Percentiles rank a stretch among this genome's conserved stretches.
phyloP scores from a whole-genome alignment of 169 alveolate genomes.

The Plasmodium cynomolgi region DNA sequence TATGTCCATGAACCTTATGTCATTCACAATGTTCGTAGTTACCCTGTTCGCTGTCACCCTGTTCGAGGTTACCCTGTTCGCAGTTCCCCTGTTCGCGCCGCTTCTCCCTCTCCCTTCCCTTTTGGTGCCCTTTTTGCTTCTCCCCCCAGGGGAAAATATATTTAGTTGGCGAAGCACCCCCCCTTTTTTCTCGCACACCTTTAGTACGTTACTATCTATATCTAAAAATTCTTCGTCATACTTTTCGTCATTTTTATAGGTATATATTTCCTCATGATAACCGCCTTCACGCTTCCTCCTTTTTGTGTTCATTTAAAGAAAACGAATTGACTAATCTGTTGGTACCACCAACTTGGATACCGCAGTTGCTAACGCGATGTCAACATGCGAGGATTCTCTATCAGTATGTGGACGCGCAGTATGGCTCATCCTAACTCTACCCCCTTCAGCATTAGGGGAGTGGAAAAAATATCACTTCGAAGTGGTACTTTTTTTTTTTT shows the following conservation, averaged over 20 bases:
- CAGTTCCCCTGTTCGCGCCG: not conserved
- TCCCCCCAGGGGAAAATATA: constrained; percentile 1
- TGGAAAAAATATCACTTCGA: not conserved
- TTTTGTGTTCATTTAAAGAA: constrained; percentile 17
- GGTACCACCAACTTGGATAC: not conserved
- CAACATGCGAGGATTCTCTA: not conserved
- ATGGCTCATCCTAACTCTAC: not conserved
- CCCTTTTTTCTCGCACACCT: not conserved
- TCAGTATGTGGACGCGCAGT: not conserved
- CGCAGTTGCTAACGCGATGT: not conserved
- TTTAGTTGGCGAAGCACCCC: constrained; percentile 22
- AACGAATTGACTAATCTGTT: not conserved
- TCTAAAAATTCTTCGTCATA: constrained; percentile 66
- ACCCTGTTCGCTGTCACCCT: not conserved
- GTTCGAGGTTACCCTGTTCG: constrained; percentile 5
- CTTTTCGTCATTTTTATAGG: constrained; percentile 56
- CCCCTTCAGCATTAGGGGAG: not conserved
- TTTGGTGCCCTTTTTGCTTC: not conserved
- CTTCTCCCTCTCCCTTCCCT: not conserved
- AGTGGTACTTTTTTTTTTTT: not conserved
- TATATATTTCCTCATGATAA: constrained; percentile 50
- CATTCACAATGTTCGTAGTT: constrained; percentile 29
- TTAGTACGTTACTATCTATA: constrained; percentile 50
- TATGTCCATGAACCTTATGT: constrained; percentile 54
- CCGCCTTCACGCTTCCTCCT: not conserved